Evolutionary conservation across 2,329 filamentous ascomycete species (phyloP), one percentile per base, ranked within the genome.

Genomic region (Botryosphaeria dothidea): DNA sequence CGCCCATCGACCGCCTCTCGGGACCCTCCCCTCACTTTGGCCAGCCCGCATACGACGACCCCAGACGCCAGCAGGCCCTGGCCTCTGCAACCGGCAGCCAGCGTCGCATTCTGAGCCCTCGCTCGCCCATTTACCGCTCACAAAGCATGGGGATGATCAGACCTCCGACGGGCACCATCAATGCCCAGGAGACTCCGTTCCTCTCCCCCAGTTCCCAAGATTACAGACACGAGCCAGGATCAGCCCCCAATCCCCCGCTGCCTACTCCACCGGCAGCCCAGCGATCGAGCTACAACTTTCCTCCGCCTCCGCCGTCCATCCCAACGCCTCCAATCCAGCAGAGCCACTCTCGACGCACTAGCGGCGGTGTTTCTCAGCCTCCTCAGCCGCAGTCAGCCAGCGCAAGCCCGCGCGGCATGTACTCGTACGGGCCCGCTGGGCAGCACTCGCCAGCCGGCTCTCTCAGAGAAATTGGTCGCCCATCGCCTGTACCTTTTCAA

Each of bases 71-170:
- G 25, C 56, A 62, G 34, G 45, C 56, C 5, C 41, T 43, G 5
- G 58, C 31, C 43, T n/a, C 64, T 13, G 43, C 23, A n/a, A 31
- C n/a, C 9, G 51, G 57, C 25, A n/a, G 41, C 67, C 71, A 49
- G 54, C 77, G 63, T 79, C 82, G 83, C 36, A 82, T 86, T n/a
- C 71, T 88, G 66, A 87, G 84, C 11, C 85, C 87, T 0, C 81
- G 83, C 68, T 88, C 87, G 9, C 86, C 86, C 4, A 61, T 82
- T 45, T 78, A 79, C 62, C 83, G 86, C 67, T 79, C 83, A 27
- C 78, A 82, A 19, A 87, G 84, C 69, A 71, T 85, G 13, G 80
- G 81, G 34, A 51, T 76, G 63, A 69, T 83, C 38, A 78, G 78
- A 52, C 75, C 76, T 34, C 74, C 78, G 0, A 81, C 80, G 19